Conservation (phyloP, 2,329 filamentous ascomycete species). For the Colletotrichum godetiae region DNA sequence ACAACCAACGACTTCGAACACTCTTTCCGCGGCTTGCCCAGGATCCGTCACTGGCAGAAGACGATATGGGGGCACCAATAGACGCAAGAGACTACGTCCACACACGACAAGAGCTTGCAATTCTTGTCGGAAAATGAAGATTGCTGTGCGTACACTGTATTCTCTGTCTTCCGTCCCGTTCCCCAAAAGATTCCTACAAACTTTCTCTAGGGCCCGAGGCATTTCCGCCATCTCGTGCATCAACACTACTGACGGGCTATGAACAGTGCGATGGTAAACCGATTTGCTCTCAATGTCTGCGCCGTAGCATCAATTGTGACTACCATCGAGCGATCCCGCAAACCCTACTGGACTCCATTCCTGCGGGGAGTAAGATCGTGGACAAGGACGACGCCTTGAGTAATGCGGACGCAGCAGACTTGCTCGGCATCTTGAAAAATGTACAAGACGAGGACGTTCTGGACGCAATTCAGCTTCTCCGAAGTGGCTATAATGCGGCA, state of each 20-base stretch:
- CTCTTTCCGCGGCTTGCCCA: not conserved
- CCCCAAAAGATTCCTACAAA: too few species aligned
- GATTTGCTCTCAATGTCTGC: not conserved
- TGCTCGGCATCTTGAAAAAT: not conserved
- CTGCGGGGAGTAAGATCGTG: not conserved
- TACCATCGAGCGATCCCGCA: not conserved
- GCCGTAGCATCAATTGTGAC: not conserved
- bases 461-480: not conserved
- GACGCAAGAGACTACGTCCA: not conserved
- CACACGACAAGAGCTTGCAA: constrained; percentile 3
- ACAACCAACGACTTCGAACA: not conserved
- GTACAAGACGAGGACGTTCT: not conserved
- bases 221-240: not conserved
- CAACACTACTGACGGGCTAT: not conserved
- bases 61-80: not conserved
- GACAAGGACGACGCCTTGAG: not conserved
- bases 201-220: not conserved
- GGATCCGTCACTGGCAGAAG: not conserved
- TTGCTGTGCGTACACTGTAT: not conserved
- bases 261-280: not conserved
- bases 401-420: not conserved
- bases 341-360: not conserved
- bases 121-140: not conserved
- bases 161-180: not conserved
- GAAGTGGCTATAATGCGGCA: not conserved